These are phyloP conservation scores for Zygoascus biomembranicola DNA, from an alignment of 805 yeast genomes.

Conservation along the genomic window DNA sequence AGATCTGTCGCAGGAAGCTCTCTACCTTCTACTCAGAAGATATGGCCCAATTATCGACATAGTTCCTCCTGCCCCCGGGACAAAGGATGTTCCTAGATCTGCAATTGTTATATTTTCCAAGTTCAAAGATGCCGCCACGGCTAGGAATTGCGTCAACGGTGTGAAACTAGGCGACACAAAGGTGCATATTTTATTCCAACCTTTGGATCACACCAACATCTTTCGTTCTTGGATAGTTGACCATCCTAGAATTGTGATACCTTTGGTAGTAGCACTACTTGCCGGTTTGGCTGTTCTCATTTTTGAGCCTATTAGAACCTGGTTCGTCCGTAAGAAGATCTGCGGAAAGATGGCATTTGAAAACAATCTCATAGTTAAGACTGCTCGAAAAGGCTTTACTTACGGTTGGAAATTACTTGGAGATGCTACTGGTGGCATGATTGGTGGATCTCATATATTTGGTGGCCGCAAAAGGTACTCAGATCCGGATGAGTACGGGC, in stretches of 20 bases:
- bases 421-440: background rate
- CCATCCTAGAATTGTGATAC: conserved; percentile 80
- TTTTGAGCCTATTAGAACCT: conserved; percentile 89
- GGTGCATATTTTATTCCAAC: conserved; percentile 67
- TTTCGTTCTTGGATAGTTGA: conserved; percentile 51
- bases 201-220: conserved; percentile 39
- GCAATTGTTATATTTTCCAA: conserved; percentile 51
- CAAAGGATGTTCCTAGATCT: conserved; percentile 39
- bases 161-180: conserved; percentile 47
- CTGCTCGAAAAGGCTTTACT: background rate
- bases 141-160: conserved; percentile 88
- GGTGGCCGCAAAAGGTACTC: background rate
- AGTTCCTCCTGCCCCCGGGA: conserved; percentile 40
- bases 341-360: conserved; percentile 14
- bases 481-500: background rate
- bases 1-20: conserved; percentile 65
- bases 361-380: conserved; percentile 1
- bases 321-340: conserved; percentile 66
- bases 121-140: conserved; percentile 66
- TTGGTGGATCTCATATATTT: background rate
- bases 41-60: conserved; percentile 82
- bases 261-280: conserved; percentile 64
- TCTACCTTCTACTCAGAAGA: conserved; percentile 74
- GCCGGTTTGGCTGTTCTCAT: conserved; percentile 78
- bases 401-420: background rate